Conservation (phyloP, 2,329 filamentous ascomycete genomes). For the Aspergillus thermomutatus region DNA sequence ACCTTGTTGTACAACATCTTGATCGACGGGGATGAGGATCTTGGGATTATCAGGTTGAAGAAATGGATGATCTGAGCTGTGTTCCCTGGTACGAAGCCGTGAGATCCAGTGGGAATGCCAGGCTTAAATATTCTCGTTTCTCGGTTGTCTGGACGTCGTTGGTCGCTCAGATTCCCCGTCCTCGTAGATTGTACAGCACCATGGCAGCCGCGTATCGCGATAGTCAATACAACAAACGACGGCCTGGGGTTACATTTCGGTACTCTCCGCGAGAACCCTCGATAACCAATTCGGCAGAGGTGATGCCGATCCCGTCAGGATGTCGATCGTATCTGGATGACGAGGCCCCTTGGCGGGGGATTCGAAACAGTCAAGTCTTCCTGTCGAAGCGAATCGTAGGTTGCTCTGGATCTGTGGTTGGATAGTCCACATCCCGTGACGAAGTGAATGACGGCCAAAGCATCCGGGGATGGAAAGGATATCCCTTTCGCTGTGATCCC, state of each 20-base stretch:
- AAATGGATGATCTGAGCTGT: background rate
- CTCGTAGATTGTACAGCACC: background rate
- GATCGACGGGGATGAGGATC: background rate
- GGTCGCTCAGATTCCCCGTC: background rate
- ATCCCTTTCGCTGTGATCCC: background rate
- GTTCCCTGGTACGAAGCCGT: background rate
- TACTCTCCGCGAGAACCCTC: constrained; percentile 5
- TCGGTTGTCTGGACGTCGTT: background rate
- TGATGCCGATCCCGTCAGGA: constrained; percentile 1
- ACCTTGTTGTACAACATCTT: constrained; percentile 28
- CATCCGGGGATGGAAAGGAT: background rate
- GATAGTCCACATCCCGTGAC: background rate
- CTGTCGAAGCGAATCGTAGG: background rate
- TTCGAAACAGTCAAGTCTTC: background rate
- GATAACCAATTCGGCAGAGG: constrained; percentile 7
- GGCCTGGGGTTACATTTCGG: constrained; percentile 8
- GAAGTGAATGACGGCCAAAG: background rate
- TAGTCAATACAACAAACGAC: background rate
- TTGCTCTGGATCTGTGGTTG: background rate
- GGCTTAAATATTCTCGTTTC: background rate
- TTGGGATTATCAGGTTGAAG: background rate
- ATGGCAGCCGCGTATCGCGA: background rate
- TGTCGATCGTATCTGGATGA: background rate
- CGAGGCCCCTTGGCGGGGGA: background rate
- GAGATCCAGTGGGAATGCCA: background rate